Base-by-base conservation (phyloP, 352 stramenopile genomes). In the Thraustotheca clavata region DNA sequence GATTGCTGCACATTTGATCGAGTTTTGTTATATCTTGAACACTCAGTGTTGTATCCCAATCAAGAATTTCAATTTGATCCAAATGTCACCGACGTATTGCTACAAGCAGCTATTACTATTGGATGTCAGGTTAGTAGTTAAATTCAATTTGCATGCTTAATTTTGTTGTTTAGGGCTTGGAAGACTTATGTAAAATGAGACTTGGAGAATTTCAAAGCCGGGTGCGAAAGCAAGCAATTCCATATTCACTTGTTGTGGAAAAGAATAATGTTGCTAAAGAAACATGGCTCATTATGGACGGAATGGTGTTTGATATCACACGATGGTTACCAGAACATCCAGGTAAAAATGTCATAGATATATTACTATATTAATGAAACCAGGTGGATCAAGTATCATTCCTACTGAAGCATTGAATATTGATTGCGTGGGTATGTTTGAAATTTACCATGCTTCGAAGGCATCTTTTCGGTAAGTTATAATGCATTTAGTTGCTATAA, bases 361-460 rank as follows among this genome's bases (percentile, higher is more conserved):
- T 9, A 7, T 22, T 14, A 14, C 43, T 24, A 26, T 31, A 18
- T 18, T 11, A 50, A 35, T 20, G 16, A 20, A 43, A 1, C 14
- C n/a, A 52, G 86, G 88, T 8, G 86, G 88, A 0, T 89, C 83
- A 0, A 74, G 86, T 20, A 78, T 96, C 49, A 95, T 96, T 57
- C 82, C 78, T 0, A 72, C 83, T 14, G 80, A 96, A 60, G 88
- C 86, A 4, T 75, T 96, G 54, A 94, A 95, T 60, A 75, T 94
- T 32, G 88, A 96, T 43, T 88, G 76, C 32, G 94, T 86, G 0
- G 74, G 92, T 43, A 91, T 96, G 77, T 96, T 96, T 71, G 88
- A 96, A 74, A 91, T 95, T 34, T 95, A 94, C 65, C 88, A 96
- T 71, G 84, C 87, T 14, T 93, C 84, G 59, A 83, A 86, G n/a